Base-by-base conservation (phyloP, 2,329 filamentous ascomycete genomes). In the Colletotrichum liriopes region DNA sequence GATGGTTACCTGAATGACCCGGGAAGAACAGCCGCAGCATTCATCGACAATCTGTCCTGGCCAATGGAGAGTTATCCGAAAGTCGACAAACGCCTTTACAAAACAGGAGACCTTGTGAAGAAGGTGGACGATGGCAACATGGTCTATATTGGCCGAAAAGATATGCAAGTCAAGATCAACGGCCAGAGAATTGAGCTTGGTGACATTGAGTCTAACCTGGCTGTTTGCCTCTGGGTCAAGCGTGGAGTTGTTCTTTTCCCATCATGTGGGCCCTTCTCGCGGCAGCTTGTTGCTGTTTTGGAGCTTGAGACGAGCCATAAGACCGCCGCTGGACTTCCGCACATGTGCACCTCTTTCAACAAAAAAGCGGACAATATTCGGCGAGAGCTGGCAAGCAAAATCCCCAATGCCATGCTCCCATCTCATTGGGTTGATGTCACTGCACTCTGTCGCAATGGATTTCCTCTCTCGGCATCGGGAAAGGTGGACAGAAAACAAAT, bases 1-100 rank as follows among this genome's bases (percentile, higher is more conserved):
- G 78, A 82, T 29, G 86, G 85, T 12, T 90, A 90, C 69, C 78
- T 88, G 18, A 83, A 86, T 52, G 83, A 87, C 23, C 75, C 79
- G 0, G 77, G 78, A 20, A 86, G 86, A 73, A 89, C 87, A 0
- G 76, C 78, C 2, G 82, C 81, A 26, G 79, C 81, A 0, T 90
- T 89, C 63, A 80, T 87, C 26, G 76, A 80, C 35, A 80, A 83
- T 39, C 80, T 82, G 0, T 62, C 67, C 0, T 88, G 85, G 86
- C 74, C 26, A 16, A 16, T 5, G 5, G 59, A 68, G 23, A 77
- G 75, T 55, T 5, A 11, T 12, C 61, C 73, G 5, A 76, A 73
- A n/a, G n/a, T 18, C 4, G 18, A 12, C 3, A 9, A 12, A 14
- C 78, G 81, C 0, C 73, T 86, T 23, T 86, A 86, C 76, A 82